Base-by-base conservation (phyloP, 2,329 filamentous ascomycete species). In the Ceratocystis eucalypticola region DNA sequence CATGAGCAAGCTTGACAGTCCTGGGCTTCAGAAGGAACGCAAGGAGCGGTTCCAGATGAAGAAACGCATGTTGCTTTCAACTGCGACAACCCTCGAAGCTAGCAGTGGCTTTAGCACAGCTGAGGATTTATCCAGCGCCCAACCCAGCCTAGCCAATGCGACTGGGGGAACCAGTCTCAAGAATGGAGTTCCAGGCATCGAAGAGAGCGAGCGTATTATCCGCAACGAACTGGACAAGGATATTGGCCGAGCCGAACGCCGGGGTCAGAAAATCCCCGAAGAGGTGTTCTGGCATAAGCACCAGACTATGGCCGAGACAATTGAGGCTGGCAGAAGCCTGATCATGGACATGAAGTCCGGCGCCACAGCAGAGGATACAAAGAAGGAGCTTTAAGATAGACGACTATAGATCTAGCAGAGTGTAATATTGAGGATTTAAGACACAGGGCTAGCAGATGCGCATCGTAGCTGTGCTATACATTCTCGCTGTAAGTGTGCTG, bases 21-120 rank as follows among this genome's bases (percentile, higher is more conserved):
- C 90, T 0, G 92, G 91, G 0, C 79, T 92, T 66, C 89, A 95
- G 71, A 91, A 91, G 75, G 92, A 96, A 76, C 84, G 88, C 15
- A 85, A 85, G 2, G 89, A 96, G 74, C 83, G 90, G 25, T 97
- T 88, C 75, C 75, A 88, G 61, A 85, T 94, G 73, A 85, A 93
- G 69, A 93, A 91, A 77, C 84, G 83, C 70, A 85, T 91, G 65
- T 81, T 97, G 1, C 64, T 65, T n/a, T 45, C 62, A 17, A 15
- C 55, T 3, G 10, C 55, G 15, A n/a, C 55, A 20, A 41, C 55
- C n/a, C 84, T 91, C 68, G 87, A 92, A 72, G 75, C 91, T 53
- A 28, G 48, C 4, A 25, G 48, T 25, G 22, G 48, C 48, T 20
- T 48, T 7, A 48, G 92, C 72, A 88, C 83, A 28, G 75, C 91